phyloP scores from a whole-genome alignment of 1,284 basidiomycete species.

The Leccinum holopus region DNA sequence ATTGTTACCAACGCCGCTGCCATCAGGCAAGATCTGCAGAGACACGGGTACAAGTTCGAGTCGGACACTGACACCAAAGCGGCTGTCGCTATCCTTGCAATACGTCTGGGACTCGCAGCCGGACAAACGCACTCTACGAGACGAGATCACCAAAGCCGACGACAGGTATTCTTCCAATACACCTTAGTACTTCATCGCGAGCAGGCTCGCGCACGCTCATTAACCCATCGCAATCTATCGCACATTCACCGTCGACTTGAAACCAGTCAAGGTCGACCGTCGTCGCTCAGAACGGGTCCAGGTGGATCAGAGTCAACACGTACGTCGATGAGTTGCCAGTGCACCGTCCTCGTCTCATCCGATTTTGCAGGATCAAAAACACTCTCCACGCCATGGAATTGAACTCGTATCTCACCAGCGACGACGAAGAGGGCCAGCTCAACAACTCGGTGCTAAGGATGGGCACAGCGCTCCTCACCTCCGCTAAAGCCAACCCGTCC shows the following conservation, averaged over 20 bases:
- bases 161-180: no score
- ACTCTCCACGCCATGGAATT: constrained; percentile 73
- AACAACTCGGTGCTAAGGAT: constrained; percentile 71
- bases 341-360: neutral
- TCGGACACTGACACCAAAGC: no score
- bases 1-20: no score
- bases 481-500: constrained; percentile 56
- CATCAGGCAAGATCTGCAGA: no score
- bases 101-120: no score
- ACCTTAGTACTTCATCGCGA: constrained; percentile 24
- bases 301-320: constrained; percentile 88
- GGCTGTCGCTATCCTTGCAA: no score
- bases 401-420: constrained; percentile 76
- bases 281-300: constrained; percentile 54
- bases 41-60: no score
- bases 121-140: no score
- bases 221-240: no score
- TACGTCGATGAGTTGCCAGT: constrained; percentile 40
- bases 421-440: constrained; percentile 54
- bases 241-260: no score
- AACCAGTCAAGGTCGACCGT: constrained; percentile 69
- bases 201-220: no score
- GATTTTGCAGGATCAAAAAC: constrained; percentile 61
- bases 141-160: no score
- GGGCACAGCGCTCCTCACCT: constrained; percentile 54